A percentile compares a stretch with the other conserved stretches of the same genome.
phyloP scores from a whole-genome alignment of 805 yeast species.

The Saturnispora quitensis region DNA sequence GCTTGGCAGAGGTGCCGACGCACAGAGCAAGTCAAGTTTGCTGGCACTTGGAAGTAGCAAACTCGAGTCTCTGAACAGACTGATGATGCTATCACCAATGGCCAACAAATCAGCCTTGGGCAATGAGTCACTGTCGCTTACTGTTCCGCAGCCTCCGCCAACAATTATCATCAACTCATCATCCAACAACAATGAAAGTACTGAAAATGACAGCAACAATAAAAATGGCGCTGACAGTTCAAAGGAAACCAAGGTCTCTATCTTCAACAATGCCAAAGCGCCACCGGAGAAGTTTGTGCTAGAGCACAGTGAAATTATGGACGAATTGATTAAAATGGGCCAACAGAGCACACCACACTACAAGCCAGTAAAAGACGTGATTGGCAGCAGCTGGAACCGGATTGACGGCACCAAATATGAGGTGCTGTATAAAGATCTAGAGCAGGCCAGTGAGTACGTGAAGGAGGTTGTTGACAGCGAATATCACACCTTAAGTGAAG shows the following conservation, averaged over 20 bases:
- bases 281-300: not conserved
- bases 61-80: not conserved
- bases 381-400: constrained; percentile 4
- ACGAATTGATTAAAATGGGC: constrained; percentile 3
- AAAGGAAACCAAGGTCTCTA: not conserved
- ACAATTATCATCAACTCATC: not conserved
- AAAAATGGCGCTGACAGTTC: not conserved
- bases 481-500: constrained; percentile 41
- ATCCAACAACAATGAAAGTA: not conserved
- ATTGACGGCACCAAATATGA: constrained; percentile 24
- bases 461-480: constrained; percentile 25
- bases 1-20: not conserved
- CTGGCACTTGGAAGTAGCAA: not conserved
- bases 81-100: constrained; percentile 6
- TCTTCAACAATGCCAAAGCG: not conserved
- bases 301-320: constrained; percentile 14
- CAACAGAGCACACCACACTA: constrained; percentile 15
- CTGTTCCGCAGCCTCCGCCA: not conserved
- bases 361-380: not conserved
- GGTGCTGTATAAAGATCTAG: constrained; percentile 22
- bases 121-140: not conserved
- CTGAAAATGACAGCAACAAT: not conserved
- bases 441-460: constrained; percentile 24
- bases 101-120: not conserved
- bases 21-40: not conserved